Base-by-base conservation (phyloP, 2,329 filamentous ascomycete genomes). In the Fusarium sp. region DNA sequence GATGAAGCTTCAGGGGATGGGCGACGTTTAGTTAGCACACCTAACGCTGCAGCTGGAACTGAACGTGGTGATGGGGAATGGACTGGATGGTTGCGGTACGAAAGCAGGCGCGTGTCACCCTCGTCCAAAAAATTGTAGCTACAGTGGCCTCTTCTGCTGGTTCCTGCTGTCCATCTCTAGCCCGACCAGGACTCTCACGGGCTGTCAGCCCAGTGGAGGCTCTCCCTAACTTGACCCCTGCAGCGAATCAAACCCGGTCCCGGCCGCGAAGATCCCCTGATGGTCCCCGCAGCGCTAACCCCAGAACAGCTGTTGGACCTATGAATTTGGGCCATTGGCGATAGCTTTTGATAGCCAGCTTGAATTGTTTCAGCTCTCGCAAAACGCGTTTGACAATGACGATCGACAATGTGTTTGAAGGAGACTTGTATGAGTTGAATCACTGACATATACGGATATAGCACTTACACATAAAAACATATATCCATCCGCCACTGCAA, bases 61-160 rank as follows among this genome's bases (percentile, higher is more conserved):
- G 54, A 51, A 61, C 69, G 51, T 66, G 56, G 50, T 46, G 54
- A 70, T 68, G 23, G n/a, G 48, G 42, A 39, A 32, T 38, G 56
- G 46, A 30, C 28, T 59, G 53, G 54, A 51, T 56, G 68, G 54
- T 67, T 66, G 61, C 53, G 26, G 60, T 62, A 42, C 44, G 40
- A 55, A 38, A 67, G 52, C 55, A 60, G 48, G 56, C 60, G 52
- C 53, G 62, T 62, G 60, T 65, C 65, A 56, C 38, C 34, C 26
- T 52, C 28, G 28, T 32, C 14, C 52, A 58, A 69, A 69, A 73
- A 77, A 72, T 75, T 78, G 76, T 77, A 77, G 76, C 76, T 78
- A 77, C 76, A 78, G 76, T 78, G 77, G 77, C 77, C 77, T 78
- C 64, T 77, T 76, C 72, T 61, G 58, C 50, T 69, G 26, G 44